These are phyloP conservation scores for Saccharomyces hybrid DNA, from an alignment of 1,139 yeast species.

Conservation along the genomic window DNA sequence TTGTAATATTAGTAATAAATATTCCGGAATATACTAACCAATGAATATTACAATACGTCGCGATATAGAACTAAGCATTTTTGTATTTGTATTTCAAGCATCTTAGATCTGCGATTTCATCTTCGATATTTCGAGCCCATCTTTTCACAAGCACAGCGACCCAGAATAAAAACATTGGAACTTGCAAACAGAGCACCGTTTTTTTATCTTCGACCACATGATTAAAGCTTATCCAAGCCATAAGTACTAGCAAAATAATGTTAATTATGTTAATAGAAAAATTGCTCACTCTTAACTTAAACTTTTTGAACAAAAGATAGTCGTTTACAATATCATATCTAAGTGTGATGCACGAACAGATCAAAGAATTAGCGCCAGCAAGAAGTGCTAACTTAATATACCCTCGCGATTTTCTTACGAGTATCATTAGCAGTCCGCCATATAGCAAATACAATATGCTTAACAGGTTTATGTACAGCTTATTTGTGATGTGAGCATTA, in stretches of 20 bases:
- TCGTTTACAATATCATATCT: conserved; percentile 23
- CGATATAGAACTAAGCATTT: conserved; percentile 15
- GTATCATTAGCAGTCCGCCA: conserved; percentile 17
- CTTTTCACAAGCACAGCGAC: conserved; percentile 16
- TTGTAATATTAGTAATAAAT: background rate
- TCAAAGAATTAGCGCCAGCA: conserved; percentile 22
- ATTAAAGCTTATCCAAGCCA: conserved; percentile 19
- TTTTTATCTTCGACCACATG: conserved; percentile 6
- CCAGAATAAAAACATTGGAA: conserved; percentile 23
- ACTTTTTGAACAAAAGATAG: conserved; percentile 10
- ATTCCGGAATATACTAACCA: background rate
- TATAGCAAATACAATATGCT: conserved; percentile 18
- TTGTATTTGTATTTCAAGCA: conserved; percentile 27
- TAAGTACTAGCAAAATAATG: conserved; percentile 16
- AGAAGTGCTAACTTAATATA: conserved; percentile 7
- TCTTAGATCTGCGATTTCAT: conserved; percentile 20
- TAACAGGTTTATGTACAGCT: conserved; percentile 15
- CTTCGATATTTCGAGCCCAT: conserved; percentile 20
- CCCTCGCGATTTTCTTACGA: conserved; percentile 9
- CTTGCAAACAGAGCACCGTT: conserved; percentile 14
- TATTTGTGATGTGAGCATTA: conserved; percentile 17
- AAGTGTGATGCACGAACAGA: conserved; percentile 22
- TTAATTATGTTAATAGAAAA: conserved; percentile 17
- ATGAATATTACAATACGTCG: background rate
- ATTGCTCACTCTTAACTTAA: conserved; percentile 17